Conservation (phyloP, 2,329 filamentous ascomycete genomes). For the Aspergillus unguis region DNA sequence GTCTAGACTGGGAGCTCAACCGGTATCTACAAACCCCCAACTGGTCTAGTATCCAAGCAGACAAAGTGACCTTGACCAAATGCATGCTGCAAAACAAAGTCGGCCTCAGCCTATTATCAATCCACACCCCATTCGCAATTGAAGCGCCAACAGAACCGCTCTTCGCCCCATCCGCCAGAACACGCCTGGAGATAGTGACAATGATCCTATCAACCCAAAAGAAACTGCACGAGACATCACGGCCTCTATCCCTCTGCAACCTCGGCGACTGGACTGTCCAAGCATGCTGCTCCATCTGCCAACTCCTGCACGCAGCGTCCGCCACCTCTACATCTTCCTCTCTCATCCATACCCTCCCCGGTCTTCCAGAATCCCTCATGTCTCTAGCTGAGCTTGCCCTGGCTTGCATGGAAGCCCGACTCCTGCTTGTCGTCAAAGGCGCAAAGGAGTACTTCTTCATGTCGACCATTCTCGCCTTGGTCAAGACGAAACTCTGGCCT, state of each 20-base stretch:
- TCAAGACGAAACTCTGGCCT: slow-evolving; percentile 35
- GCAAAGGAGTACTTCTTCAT: slow-evolving; percentile 41
- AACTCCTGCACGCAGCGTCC: slow-evolving; percentile 31
- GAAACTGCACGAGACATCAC: slow-evolving; percentile 32
- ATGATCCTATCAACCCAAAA: slow-evolving; percentile 38
- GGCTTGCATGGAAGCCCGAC: slow-evolving; percentile 29
- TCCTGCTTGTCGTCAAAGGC: slow-evolving; percentile 34
- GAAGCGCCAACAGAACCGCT: slow-evolving; percentile 31
- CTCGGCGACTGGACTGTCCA: slow-evolving; percentile 39
- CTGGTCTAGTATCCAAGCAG: slow-evolving; percentile 21
- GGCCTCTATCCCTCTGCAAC: slow-evolving; percentile 31
- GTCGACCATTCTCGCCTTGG: slow-evolving; percentile 34
- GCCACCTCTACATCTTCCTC: slow-evolving; percentile 20
- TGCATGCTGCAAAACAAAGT: slow-evolving; percentile 35
- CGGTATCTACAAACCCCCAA: slow-evolving; percentile 24
- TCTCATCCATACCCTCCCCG: slow-evolving; percentile 27
- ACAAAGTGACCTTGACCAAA: slow-evolving; percentile 32
- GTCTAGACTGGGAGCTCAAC: slow-evolving; percentile 39
- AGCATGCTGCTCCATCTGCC: slow-evolving; percentile 37
- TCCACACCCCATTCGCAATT: slow-evolving; percentile 40
- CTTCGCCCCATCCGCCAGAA: slow-evolving; percentile 34
- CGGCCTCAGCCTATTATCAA: slow-evolving; percentile 35
- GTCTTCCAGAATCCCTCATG: slow-evolving; percentile 33
- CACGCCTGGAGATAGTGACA: slow-evolving; percentile 36
- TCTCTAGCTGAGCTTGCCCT: slow-evolving; percentile 32